phyloP scores from a whole-genome alignment of 2,329 filamentous ascomycete genomes.

The Apiospora sp. region DNA sequence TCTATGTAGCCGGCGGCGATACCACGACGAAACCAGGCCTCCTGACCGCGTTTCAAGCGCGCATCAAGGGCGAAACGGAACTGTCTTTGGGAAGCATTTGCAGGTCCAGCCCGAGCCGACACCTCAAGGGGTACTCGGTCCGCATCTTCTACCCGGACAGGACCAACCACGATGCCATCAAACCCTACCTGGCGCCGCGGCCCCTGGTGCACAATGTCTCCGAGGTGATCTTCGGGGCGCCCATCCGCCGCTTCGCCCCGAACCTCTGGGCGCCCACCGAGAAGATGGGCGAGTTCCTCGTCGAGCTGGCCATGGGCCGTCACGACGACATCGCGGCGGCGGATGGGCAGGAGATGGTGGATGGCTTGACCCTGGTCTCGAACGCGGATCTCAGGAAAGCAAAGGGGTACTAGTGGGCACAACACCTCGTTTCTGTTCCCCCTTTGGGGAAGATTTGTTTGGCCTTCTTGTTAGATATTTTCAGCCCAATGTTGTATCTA shows the following conservation, averaged over 20 bases:
- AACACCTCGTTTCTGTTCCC: rapidly evolving
- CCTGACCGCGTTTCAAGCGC: constrained; percentile 66
- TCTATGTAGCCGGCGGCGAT: constrained; percentile 73
- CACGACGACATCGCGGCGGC: constrained; percentile 34
- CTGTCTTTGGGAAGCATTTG: constrained; percentile 54
- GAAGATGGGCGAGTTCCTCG: constrained; percentile 53
- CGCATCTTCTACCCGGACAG: constrained; percentile 68
- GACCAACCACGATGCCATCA: constrained; percentile 49
- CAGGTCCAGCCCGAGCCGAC: constrained; percentile 43
- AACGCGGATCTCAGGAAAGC: constrained; percentile 39
- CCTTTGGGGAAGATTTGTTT: not conserved
- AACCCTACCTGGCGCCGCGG: constrained; percentile 49
- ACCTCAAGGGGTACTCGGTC: constrained; percentile 62
- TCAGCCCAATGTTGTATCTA: too few relatives aligned
- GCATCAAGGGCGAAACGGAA: constrained; percentile 75
- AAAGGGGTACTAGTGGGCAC: not conserved
- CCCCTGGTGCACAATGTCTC: constrained; percentile 31
- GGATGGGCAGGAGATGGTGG: constrained; percentile 35
- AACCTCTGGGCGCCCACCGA: constrained; percentile 50
- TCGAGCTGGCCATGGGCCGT: constrained; percentile 54
- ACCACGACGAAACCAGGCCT: constrained; percentile 64
- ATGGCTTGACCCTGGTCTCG: constrained; percentile 40
- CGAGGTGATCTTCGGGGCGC: not conserved
- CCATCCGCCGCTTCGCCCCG: not conserved
- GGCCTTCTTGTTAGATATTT: not conserved